Conservation (phyloP, 192 early-diverging fungal genomes). For the Coemansia interrupta region DNA sequence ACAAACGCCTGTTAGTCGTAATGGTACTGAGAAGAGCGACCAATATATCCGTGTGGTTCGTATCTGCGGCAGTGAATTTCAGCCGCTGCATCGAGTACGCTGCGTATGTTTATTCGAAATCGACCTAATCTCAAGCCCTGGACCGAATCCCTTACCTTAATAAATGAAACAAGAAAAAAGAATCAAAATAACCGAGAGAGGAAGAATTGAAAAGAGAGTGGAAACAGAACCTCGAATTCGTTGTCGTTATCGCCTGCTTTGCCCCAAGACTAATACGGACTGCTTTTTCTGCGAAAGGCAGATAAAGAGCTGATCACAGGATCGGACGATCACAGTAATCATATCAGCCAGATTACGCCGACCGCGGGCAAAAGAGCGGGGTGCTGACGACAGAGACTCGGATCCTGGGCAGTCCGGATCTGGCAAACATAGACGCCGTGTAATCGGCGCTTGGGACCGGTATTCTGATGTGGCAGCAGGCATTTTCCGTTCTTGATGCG, state of each 20-base stretch:
- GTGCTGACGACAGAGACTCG: too few relatives aligned
- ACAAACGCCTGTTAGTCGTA: too few relatives aligned
- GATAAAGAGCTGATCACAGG: conserved; percentile 2
- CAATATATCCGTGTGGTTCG: too few relatives aligned
- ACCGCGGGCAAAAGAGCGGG: too few relatives aligned
- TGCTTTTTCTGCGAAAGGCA: not conserved
- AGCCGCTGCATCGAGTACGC: not conserved
- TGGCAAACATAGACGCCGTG: too few relatives aligned
- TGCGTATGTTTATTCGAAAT: not conserved
- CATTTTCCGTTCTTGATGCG: too few relatives aligned
- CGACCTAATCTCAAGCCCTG: not conserved
- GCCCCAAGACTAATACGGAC: not conserved
- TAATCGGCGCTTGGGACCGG: too few relatives aligned
- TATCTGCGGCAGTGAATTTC: not conserved
- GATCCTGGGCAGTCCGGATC: too few relatives aligned
- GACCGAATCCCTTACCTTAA: not conserved
- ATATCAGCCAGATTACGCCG: too few relatives aligned
- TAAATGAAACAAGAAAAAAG: not conserved
- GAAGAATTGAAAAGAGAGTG: conserved; percentile 3
- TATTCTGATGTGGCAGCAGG: too few relatives aligned
- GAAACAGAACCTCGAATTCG: conserved; percentile 1
- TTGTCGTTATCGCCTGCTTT: not conserved
- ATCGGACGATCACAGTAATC: not conserved
- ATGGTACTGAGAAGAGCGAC: not conserved
- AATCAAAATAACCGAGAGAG: not conserved